These are phyloP conservation scores for Pecoramyces ruminantium DNA, from an alignment of 192 early-diverging fungal species.

Conservation along the genomic window DNA sequence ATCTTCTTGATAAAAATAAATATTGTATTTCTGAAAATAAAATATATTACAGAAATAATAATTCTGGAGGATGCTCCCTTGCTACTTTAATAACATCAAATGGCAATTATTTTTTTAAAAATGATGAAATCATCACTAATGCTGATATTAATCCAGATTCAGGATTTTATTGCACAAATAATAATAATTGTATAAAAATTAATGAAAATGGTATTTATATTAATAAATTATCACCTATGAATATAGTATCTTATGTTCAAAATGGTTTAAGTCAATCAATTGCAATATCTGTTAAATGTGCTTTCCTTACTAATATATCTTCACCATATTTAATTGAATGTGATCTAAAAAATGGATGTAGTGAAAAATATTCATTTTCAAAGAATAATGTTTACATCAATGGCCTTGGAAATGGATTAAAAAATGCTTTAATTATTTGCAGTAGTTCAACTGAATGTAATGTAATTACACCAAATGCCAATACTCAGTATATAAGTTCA, in stretches of 20 bases:
- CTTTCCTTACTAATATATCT: not conserved
- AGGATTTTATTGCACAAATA: not conserved
- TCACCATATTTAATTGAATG: not conserved
- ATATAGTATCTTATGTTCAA: not conserved
- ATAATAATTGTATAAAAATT: not conserved
- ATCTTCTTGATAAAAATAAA: not conserved
- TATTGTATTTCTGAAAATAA: not conserved
- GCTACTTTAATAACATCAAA: not conserved
- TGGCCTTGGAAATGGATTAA: not conserved
- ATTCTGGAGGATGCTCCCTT: not conserved
- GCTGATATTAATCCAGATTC: not conserved
- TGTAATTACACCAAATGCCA: not conserved
- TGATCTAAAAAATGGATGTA: not conserved
- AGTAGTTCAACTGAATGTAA: not conserved
- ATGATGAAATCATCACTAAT: not conserved
- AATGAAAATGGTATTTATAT: not conserved
- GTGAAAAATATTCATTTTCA: not conserved
- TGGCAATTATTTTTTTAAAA: not conserved
- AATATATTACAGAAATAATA: not conserved
- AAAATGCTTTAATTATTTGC: not conserved
- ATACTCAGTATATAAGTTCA: not conserved
- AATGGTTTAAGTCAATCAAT: not conserved
- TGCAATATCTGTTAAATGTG: not conserved
- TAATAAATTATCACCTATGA: not conserved
- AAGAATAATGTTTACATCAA: not conserved